Base-by-base conservation (phyloP, 768 basidiomycete genomes). In the Calocybe cyanea region DNA sequence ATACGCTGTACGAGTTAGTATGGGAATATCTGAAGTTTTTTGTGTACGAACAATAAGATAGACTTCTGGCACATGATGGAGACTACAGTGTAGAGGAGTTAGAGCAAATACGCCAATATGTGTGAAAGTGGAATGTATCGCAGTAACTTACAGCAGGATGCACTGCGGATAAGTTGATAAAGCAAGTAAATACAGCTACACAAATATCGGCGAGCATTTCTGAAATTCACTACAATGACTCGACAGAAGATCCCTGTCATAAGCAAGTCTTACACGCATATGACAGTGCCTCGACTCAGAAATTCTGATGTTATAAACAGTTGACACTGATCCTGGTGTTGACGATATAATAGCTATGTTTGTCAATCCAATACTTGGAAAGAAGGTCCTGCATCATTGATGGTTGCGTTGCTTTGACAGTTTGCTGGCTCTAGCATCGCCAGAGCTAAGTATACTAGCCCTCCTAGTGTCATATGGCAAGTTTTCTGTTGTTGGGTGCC, bases 321-420 rank as follows among this genome's bases (percentile, higher is more conserved):
- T 90, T 57, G 89, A 91, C 54, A 87, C 87, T 20, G 90, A 93
- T 58, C 87, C 90, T 6, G 91, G 91, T 25, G 83, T 91, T 3
- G 91, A 93, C 57, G 91, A 93, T 61, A 69, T 75, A 19, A 54
- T 91, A 41, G 89, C 89, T 21, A 80, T 93, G 88, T 85, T 47
- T 48, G 81, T 62, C 21, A 25, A 36, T 6, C 7, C 32, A 35
- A 41, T 33, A 15, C 31, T 20, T 9, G 24, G 31, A 18, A 25
- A 17, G 31, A 17, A 28, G 32, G 7, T 15, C 42, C 23, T 39
- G 35, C 13, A n/a, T n/a, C n/a, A n/a, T n/a, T n/a, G n/a, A n/a
- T n/a, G 23, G 25, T 6, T 11, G 37, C 7, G 21, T 28, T 19
- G 18, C 40, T 2, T 20, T 48, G 31, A 7, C 55, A 90, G 87